Evolutionary conservation across 257 asterid species (phyloP).

Genomic region (Vinca minor): DNA sequence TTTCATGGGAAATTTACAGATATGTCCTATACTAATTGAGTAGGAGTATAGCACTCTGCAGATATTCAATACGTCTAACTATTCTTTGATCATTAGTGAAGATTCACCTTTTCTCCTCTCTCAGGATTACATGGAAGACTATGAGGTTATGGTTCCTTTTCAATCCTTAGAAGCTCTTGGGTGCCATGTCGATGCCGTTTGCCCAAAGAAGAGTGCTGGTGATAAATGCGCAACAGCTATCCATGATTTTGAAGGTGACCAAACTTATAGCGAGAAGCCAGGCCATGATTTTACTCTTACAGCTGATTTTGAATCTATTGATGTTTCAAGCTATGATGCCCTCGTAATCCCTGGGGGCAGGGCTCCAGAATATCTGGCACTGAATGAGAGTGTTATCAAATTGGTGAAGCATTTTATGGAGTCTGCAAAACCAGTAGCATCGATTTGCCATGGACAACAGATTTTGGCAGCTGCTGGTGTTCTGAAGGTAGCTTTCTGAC

Average conservation of each 20-base stretch:
- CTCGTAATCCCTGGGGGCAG: conserved; percentile 96
- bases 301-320: conserved; percentile 46
- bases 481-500: conserved; percentile 46
- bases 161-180: conserved; percentile 88
- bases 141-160: conserved; percentile 83
- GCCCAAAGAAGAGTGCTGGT: conserved; percentile 69
- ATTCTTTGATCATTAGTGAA: neutral
- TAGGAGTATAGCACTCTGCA: neutral
- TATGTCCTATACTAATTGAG: neutral
- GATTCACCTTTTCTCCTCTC: conserved; percentile 3
- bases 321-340: conserved; percentile 71
- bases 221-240: conserved; percentile 78
- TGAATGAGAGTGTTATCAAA: conserved; percentile 53
- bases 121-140: conserved; percentile 98
- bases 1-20: neutral
- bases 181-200: conserved; percentile 81
- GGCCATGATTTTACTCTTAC: conserved; percentile 81
- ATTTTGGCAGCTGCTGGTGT: conserved; percentile 93
- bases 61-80: too few species aligned
- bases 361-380: conserved; percentile 91
- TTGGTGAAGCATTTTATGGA: conserved; percentile 69
- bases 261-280: conserved; percentile 92
- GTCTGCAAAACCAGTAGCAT: conserved; percentile 81
- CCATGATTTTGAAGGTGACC: conserved; percentile 98
- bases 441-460: conserved; percentile 98